These are phyloP conservation scores for Cytospora schulzeri DNA, from an alignment of 2,329 filamentous ascomycete species.

Conservation along the genomic window DNA sequence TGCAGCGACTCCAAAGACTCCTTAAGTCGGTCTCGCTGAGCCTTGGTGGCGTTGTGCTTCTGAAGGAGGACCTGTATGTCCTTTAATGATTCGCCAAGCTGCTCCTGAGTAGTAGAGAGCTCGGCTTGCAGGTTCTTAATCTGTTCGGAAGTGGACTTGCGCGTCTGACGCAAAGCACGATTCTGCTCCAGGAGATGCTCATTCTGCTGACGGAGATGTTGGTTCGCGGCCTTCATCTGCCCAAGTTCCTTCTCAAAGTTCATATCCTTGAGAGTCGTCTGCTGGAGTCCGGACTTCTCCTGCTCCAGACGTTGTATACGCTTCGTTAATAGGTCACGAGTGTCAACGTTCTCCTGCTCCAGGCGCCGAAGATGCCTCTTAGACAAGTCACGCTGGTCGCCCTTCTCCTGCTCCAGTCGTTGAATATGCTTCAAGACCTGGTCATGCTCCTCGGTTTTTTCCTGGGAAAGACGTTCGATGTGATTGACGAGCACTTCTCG, in stretches of 20 bases:
- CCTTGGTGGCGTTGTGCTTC: constrained; percentile 28
- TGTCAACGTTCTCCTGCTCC: constrained; percentile 42
- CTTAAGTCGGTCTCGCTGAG: constrained; percentile 34
- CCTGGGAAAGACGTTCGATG: constrained; percentile 45
- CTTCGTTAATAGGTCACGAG: constrained; percentile 46
- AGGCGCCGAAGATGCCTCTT: background rate
- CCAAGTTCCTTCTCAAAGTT: constrained; percentile 13
- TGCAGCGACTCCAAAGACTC: constrained; percentile 32
- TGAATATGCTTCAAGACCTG: background rate
- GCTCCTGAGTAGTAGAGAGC: constrained; percentile 32
- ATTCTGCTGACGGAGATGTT: constrained; percentile 39
- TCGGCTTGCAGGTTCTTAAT: constrained; percentile 21
- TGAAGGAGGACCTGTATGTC: constrained; percentile 29
- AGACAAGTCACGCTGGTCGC: background rate
- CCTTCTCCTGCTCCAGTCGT: constrained; percentile 1
- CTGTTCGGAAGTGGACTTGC: constrained; percentile 14
- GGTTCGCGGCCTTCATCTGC: constrained; percentile 32
- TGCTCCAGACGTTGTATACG: background rate
- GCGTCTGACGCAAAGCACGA: constrained; percentile 33
- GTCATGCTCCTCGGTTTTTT: constrained; percentile 37
- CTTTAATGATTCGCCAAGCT: constrained; percentile 34
- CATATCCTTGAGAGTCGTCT: background rate
- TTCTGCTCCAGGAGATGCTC: constrained; percentile 34
- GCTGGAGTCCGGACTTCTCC: constrained; percentile 9
- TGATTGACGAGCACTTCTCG: constrained; percentile 45